Conservation (phyloP, 1,284 basidiomycete species). For the Bondarzewia mesenterica region DNA sequence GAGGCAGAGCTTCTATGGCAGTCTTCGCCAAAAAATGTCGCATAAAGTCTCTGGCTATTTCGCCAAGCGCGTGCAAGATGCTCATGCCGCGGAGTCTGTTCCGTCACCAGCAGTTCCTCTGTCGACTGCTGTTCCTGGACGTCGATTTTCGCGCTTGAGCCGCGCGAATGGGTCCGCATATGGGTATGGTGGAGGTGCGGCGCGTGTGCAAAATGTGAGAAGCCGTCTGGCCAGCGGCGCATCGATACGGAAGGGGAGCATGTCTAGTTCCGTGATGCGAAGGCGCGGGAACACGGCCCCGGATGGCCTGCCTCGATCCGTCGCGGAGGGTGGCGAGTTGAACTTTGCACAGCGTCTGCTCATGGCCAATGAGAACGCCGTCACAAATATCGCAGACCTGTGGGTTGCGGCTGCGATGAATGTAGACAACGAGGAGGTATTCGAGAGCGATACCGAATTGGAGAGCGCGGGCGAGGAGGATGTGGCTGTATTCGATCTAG, state of each 20-base stretch:
- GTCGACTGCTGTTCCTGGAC: conserved; percentile 33
- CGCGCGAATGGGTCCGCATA: conserved; percentile 70
- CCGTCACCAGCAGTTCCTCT: conserved; percentile 39
- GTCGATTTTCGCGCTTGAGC: conserved; percentile 43
- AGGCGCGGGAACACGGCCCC: conserved; percentile 27
- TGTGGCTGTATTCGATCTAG: conserved; percentile 23
- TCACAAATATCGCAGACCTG: conserved; percentile 83
- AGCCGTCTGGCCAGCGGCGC: conserved; percentile 35
- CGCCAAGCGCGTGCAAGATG: conserved; percentile 37
- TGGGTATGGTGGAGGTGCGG: conserved; percentile 53
- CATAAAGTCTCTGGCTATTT: conserved; percentile 52
- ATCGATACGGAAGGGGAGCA: background rate
- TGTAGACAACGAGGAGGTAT: conserved; percentile 75
- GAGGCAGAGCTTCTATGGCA: conserved; percentile 17
- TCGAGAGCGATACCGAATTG: conserved; percentile 43
- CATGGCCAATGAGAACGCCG: conserved; percentile 86
- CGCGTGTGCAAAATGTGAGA: conserved; percentile 24
- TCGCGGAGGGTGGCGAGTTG: conserved; percentile 39
- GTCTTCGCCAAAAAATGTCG: conserved; percentile 23
- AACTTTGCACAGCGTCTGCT: conserved; percentile 88
- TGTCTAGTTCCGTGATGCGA: background rate
- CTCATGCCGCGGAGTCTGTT: conserved; percentile 15
- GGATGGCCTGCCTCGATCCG: conserved; percentile 30
- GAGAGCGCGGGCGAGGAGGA: conserved; percentile 25
- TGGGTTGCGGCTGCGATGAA: conserved; percentile 94